Conservation (phyloP, 2,329 filamentous ascomycete species). For the Claviceps quebecensis region DNA sequence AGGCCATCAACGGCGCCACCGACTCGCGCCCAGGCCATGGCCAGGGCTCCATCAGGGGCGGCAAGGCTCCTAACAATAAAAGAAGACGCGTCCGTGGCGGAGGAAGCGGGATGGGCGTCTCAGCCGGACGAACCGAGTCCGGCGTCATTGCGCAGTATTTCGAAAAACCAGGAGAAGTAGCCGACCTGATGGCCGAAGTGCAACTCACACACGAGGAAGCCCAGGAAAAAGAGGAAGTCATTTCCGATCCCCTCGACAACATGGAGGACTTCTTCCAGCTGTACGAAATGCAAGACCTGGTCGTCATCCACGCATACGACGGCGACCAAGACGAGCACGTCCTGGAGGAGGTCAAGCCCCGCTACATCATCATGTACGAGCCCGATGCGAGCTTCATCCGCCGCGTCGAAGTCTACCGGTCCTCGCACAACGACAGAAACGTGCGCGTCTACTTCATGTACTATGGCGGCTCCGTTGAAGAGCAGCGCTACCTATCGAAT, state of each 20-base stretch:
- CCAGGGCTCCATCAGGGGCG: slow-evolving; percentile 36
- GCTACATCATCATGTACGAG: slow-evolving; percentile 98
- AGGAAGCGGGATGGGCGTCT: slow-evolving; percentile 37
- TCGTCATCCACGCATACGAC: slow-evolving; percentile 86
- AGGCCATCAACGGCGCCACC: slow-evolving; percentile 52
- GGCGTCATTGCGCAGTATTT: slow-evolving; percentile 65
- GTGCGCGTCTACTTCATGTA: slow-evolving; percentile 95
- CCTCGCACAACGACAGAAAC: slow-evolving; percentile 77
- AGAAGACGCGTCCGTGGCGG: slow-evolving; percentile 73
- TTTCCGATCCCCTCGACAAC: slow-evolving; percentile 65
- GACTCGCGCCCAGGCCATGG: slow-evolving; percentile 37
- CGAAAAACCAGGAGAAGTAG: slow-evolving; percentile 71
- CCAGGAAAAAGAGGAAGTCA: slow-evolving; percentile 60
- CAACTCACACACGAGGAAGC: slow-evolving; percentile 67
- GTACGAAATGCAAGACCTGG: slow-evolving; percentile 78
- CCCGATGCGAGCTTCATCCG: slow-evolving; percentile 90
- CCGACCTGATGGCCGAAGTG: slow-evolving; percentile 68
- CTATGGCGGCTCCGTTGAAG: slow-evolving; percentile 87
- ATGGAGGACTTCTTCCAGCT: slow-evolving; percentile 89
- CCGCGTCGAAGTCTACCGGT: slow-evolving; percentile 87
- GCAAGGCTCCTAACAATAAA: slow-evolving; percentile 64
- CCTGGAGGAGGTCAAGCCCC: slow-evolving; percentile 84
- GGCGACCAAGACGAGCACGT: slow-evolving; percentile 92
- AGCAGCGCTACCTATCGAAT: slow-evolving; percentile 79
- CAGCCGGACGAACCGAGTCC: slow-evolving; percentile 51